Evolutionary conservation across 306 rosid species (phyloP), one percentile per base, ranked within the genome.

Genomic region (Fragaria ananassa): DNA sequence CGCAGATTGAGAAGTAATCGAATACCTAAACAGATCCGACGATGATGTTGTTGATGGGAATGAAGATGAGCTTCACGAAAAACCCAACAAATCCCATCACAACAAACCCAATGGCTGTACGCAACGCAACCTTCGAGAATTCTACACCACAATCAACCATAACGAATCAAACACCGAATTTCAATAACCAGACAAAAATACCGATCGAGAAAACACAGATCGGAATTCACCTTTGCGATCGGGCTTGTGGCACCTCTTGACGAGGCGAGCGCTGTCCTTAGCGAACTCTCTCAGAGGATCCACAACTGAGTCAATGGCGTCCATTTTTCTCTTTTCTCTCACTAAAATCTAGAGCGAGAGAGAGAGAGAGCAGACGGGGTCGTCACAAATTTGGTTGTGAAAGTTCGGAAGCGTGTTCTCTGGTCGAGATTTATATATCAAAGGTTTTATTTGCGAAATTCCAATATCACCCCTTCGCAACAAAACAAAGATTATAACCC

Each of bases 41-140:
- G 74, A 91, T 89, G 78, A 89, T 91, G 83, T 91, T 91, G 87
- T 89, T 91, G 76, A 91, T 88, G 11, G 96, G 96, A 68, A 88
- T 90, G 83, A 90, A 90, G 86, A 90, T 88, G 63, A 90, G 87
- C 85, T 90, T 90, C 21, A 90, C 96, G 74, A 90, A 90, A 63
- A 90, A 90, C 17, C 92, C 92, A 4, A 90, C 94, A 70, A 91
- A 89, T 49, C 97, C 97, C 97, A 89, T 91, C 41, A 91, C 97
- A 8, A 88, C 93, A 64, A 91, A 89, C 46, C 97, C 93, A 4
- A 91, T 85, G 0, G 97, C 97, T 10, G 97, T 91, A 27, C 97
- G 90, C 39, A 89, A 74, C 2, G 91, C 97, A 60, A 91, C 95
- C 89, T 89, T 91, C 0, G 95, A 83, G 83, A 88, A 91, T 62